Evolutionary conservation across 164 flowering plant genomes (phyloP).

Genomic region (Macadamia integrifolia): DNA sequence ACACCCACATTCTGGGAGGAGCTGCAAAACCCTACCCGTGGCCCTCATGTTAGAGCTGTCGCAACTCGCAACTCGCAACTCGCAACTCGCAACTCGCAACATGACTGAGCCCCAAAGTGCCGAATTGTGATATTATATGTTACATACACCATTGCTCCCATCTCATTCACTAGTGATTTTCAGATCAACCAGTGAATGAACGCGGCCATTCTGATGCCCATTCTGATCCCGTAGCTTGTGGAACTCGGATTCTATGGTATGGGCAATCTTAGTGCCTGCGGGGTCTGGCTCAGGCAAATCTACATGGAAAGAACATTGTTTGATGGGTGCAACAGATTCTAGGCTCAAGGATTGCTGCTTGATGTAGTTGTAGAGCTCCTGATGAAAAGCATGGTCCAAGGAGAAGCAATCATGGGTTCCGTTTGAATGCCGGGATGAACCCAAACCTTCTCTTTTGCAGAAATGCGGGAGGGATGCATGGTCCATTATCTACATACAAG

Average conservation of each 20-base stretch:
- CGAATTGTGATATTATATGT: neutral
- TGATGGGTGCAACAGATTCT: constrained; percentile 27
- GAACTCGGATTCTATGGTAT: constrained; percentile 61
- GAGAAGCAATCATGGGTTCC: constrained; percentile 50
- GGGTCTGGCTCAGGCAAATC: constrained; percentile 48
- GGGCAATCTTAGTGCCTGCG: constrained; percentile 47
- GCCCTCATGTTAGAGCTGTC: neutral
- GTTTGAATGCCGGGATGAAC: constrained; percentile 48
- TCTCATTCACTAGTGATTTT: constrained; percentile 21
- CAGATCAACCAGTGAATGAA: constrained; percentile 21
- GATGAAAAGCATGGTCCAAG: constrained; percentile 76
- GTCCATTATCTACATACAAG: constrained; percentile 62
- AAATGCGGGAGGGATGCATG: constrained; percentile 76
- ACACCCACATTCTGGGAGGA: neutral
- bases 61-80: neutral
- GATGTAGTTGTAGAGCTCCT: constrained; percentile 60
- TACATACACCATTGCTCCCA: neutral
- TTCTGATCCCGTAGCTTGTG: constrained; percentile 28
- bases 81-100: neutral
- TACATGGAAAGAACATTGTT: constrained; percentile 78
- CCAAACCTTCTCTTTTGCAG: constrained; percentile 65
- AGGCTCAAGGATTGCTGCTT: constrained; percentile 41
- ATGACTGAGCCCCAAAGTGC: neutral
- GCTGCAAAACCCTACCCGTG: neutral
- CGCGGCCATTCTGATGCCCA: constrained; percentile 25